Conservation (phyloP, 139 green algal species). For the Yamagishiella unicocca region DNA sequence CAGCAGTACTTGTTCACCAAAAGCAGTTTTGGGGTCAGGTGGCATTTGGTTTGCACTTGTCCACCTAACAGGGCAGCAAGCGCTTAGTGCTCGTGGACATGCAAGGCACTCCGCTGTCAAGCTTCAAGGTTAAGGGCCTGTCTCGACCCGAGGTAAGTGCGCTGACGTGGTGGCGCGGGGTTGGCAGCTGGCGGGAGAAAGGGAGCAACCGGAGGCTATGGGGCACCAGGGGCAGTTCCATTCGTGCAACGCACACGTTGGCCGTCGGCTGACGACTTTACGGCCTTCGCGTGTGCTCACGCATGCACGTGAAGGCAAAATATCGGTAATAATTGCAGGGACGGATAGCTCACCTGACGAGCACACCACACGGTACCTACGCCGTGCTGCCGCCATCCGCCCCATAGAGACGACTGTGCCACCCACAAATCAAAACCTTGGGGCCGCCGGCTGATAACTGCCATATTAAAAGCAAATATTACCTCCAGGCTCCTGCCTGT, state of each 20-base stretch:
- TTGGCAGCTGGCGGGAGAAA: not conserved
- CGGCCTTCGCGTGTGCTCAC: not conserved
- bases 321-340: too few species aligned
- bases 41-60: not conserved
- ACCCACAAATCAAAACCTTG: too few species aligned
- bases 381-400: too few species aligned
- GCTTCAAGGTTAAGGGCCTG: conserved; percentile 20
- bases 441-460: too few species aligned
- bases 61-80: conserved; percentile 13
- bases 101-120: not conserved
- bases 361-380: too few species aligned
- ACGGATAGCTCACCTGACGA: too few species aligned
- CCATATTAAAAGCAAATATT: too few species aligned
- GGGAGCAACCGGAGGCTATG: not conserved
- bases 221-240: not conserved
- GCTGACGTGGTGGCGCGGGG: not conserved
- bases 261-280: not conserved
- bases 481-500: too few species aligned
- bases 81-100: not conserved
- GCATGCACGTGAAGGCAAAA: not conserved
- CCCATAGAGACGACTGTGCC: too few species aligned
- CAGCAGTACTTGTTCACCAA: too few species aligned
- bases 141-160: conserved; percentile 28
- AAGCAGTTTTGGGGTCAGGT: not conserved
- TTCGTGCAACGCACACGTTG: not conserved